Evolutionary conservation across 495 filamentous ascomycete species (phyloP).

Genomic region (Clavariopsis aquatica): DNA sequence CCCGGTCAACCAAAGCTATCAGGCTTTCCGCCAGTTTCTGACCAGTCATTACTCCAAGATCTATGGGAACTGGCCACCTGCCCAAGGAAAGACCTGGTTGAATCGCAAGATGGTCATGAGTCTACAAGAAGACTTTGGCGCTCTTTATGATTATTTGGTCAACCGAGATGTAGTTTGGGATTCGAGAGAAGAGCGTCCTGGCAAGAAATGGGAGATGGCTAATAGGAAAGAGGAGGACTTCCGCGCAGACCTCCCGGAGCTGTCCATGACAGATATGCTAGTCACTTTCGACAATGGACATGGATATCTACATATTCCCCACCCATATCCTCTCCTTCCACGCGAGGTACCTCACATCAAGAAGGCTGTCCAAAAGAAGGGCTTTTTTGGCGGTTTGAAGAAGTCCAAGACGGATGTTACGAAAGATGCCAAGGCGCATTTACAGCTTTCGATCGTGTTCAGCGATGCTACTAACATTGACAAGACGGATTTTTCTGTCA

Average conservation of each 20-base stretch:
- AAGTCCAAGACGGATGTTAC: slow-evolving; percentile 39
- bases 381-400: slow-evolving; percentile 33
- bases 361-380: slow-evolving; percentile 42
- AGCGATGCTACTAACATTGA: slow-evolving; percentile 70
- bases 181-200: slow-evolving; percentile 54
- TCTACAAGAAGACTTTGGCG: slow-evolving; percentile 67
- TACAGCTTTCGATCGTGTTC: slow-evolving; percentile 53
- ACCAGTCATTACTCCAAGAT: slow-evolving; percentile 54
- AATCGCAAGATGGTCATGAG: slow-evolving; percentile 57
- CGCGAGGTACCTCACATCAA: slow-evolving; percentile 39
- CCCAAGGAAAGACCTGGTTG: slow-evolving; percentile 57
- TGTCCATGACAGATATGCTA: slow-evolving; percentile 68
- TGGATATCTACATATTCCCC: slow-evolving; percentile 65
- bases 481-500: slow-evolving; percentile 57
- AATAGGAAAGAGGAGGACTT: slow-evolving; percentile 54
- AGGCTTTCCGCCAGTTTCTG: slow-evolving; percentile 59
- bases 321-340: slow-evolving; percentile 69
- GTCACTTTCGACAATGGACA: slow-evolving; percentile 65
- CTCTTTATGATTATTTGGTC: slow-evolving; percentile 72
- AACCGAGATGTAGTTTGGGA: slow-evolving; percentile 69
- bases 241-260: slow-evolving; percentile 59
- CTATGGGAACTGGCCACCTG: slow-evolving; percentile 61
- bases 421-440: slow-evolving; percentile 38
- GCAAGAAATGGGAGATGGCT: slow-evolving; percentile 64
- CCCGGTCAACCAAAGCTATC: slow-evolving; percentile 53